phyloP scores from a whole-genome alignment of 129 eudicot genomes.

The Arctium minus region DNA sequence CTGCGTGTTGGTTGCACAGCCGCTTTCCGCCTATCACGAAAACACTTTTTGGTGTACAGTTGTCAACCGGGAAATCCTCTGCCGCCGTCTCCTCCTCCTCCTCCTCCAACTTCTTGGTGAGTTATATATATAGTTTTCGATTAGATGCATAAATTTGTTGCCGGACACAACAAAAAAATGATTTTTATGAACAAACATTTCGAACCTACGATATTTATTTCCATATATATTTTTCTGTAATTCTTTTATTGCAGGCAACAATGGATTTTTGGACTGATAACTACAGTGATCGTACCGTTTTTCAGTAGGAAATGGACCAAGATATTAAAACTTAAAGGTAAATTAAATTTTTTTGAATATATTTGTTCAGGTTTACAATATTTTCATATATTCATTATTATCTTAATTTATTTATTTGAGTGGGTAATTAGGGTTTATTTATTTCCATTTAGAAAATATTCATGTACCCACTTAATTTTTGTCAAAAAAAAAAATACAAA shows the following conservation, averaged over 20 bases:
- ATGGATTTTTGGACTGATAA: constrained; percentile 30
- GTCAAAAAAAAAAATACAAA: background rate
- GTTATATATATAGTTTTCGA: background rate
- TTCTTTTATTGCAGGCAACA: constrained; percentile 33
- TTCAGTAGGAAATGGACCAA: constrained; percentile 37
- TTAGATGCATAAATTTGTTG: too few relatives aligned
- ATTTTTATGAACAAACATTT: background rate
- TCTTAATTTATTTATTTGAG: background rate
- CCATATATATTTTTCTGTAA: background rate
- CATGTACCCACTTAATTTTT: background rate
- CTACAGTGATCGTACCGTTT: constrained; percentile 37
- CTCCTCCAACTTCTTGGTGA: background rate
- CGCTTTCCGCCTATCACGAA: background rate
- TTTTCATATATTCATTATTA: background rate
- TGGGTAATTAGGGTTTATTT: background rate
- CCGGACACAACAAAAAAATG: too few relatives aligned
- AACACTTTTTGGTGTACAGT: background rate
- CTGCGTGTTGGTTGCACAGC: background rate
- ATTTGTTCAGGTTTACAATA: background rate
- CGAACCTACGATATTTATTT: background rate
- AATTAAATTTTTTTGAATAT: background rate
- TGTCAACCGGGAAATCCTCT: constrained; percentile 2
- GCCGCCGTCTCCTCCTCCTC: background rate
- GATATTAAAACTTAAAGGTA: constrained; percentile 27
- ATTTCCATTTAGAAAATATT: background rate